Evolutionary conservation across 2,329 filamentous ascomycete genomes (phyloP), one percentile per base, ranked within the genome.

Genomic region (Tothia fuscella): DNA sequence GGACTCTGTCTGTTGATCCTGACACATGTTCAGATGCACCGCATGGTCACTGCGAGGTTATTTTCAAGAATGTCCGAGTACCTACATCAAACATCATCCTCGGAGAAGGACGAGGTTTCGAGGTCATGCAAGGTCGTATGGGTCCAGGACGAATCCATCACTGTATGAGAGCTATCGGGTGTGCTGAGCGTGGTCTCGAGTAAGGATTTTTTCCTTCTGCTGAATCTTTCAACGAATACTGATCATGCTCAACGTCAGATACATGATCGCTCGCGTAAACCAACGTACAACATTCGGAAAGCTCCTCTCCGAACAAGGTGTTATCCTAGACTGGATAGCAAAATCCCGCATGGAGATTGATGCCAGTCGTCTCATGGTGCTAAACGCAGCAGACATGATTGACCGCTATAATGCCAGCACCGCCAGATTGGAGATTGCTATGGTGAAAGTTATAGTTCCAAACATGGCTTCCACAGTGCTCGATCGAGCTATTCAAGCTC

Each of bases 81-180:
- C 89, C 89, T 5, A 77, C 71, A 24, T 67, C 68, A 53, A 91
- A 85, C 66, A 80, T 98, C 56, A 82, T 95, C 7, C 80, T 98
- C 3, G 89, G 91, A 47, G 85, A 91, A 60, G 91, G 91, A 49
- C 80, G 86, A 48, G 91, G 91, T 16, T 98, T 98, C 61, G 91
- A 98, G 64, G 94, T 98, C 57, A 95, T 98, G 57, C 91, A 98
- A 62, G 91, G 91, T 44, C 84, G 91, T 51, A 80, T 98, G 19
- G 91, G 91, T 1, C 91, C 91, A 1, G 91, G 91, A 24, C 83
- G 91, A 45, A 96, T 98, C 59, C 91, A 98, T 67, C 91, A 98
- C 66, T 86, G 87, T 46, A 98, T 98, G 91, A 80, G 91, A 49
- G 80, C 78, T 46, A 91, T 98, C 57, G 91, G 91, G 65, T 60